These are phyloP conservation scores for Halophytophthora polymorphica DNA, from an alignment of 352 stramenopile species.

Conservation along the genomic window DNA sequence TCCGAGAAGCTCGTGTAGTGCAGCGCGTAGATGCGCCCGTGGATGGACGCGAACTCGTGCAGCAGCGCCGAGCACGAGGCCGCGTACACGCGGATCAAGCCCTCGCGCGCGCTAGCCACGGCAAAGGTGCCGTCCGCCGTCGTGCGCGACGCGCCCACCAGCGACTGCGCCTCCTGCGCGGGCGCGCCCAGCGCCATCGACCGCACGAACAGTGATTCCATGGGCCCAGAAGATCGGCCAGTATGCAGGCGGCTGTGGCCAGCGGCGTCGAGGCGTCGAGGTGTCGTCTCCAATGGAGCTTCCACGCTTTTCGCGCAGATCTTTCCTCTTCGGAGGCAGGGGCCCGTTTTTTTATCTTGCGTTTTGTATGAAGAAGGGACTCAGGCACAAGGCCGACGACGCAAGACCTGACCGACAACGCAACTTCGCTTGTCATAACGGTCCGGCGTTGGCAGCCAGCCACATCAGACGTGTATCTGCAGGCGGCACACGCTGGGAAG, in stretches of 20 bases:
- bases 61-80: constrained; percentile 70
- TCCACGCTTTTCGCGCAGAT: no score
- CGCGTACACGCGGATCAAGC: constrained; percentile 79
- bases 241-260: not conserved
- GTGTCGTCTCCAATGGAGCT: no score
- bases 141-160: constrained; percentile 59
- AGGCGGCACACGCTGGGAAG: no score
- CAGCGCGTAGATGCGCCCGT: constrained; percentile 61
- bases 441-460: no score
- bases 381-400: no score
- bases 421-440: no score
- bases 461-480: no score
- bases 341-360: no score
- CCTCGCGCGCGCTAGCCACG: constrained; percentile 51
- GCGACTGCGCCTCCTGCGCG: constrained; percentile 34
- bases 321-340: no score
- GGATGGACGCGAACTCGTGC: constrained; percentile 81
- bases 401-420: no score
- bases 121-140: constrained; percentile 74
- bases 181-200: constrained; percentile 43
- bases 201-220: constrained; percentile 73
- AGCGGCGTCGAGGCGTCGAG: not conserved
- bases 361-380: no score
- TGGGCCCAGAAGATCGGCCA: constrained; percentile 3
- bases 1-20: constrained; percentile 87